phyloP scores from a whole-genome alignment of 352 stramenopile species.

The Thraustotheca clavata region DNA sequence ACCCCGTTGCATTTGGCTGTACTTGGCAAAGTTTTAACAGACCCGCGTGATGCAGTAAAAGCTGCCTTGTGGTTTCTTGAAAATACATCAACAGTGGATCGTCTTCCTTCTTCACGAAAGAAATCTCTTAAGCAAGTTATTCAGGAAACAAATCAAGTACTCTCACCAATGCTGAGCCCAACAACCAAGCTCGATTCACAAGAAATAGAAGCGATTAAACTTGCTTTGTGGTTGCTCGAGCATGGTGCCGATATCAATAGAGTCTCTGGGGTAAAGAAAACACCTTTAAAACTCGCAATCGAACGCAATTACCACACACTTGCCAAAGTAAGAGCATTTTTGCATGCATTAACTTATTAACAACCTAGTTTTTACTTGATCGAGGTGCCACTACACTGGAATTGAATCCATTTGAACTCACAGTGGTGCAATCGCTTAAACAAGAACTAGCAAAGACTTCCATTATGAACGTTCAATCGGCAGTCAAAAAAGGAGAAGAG shows the following conservation, averaged over 20 bases:
- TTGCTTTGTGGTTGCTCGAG: constrained; percentile 65
- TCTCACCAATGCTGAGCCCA: neutral
- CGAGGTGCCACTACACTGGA: constrained; percentile 36
- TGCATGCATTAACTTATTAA: neutral
- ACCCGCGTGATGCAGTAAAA: neutral
- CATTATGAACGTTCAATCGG: constrained; percentile 51
- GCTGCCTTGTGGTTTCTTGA: neutral
- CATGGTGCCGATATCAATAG: constrained; percentile 59
- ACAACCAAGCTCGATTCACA: constrained; percentile 32
- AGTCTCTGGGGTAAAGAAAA: constrained; percentile 36
- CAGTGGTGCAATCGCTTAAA: constrained; percentile 45
- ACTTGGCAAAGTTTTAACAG: constrained; percentile 2
- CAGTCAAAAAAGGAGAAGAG: constrained; percentile 17
- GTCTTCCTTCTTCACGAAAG: neutral
- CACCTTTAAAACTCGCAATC: constrained; percentile 47
- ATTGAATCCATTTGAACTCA: constrained; percentile 35
- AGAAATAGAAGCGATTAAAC: constrained; percentile 49
- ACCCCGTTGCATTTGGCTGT: constrained; percentile 68
- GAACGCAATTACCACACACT: constrained; percentile 38
- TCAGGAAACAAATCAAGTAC: constrained; percentile 1
- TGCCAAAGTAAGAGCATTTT: constrained; percentile 26
- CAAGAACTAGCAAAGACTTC: constrained; percentile 41
- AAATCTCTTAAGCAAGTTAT: constrained; percentile 3
- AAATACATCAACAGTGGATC: neutral
- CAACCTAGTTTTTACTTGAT: constrained; percentile 27